Evolutionary conservation across 495 filamentous ascomycete species (phyloP), one percentile per base, ranked within the genome.

Genomic region (Aspergillus funiculosus): DNA sequence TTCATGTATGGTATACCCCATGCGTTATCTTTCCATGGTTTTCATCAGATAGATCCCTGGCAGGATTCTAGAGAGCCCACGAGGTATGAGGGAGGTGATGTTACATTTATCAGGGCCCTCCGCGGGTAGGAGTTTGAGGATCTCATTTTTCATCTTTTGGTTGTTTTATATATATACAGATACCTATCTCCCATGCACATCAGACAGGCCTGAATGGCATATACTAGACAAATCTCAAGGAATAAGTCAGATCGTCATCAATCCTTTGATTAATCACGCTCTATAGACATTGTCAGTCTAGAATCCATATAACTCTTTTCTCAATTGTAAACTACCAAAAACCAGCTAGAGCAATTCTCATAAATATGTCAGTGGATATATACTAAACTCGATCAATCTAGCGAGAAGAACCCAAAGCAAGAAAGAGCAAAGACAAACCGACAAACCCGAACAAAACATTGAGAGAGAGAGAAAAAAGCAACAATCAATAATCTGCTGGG

Each of bases 1-100:
- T 27, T 41, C 14, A 29, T 18, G 35, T 22, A 41, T 36, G 20
- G 28, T 48, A 40, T 41, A 48, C 37, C 37, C 37, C 28, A 48
- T 25, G 35, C 29, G 21, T 35, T 41, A 35, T 39, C 27, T 5
- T 31, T 46, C 29, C 18, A 22, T 24, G 5, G 10, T 31, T 26
- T 39, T 13, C 26, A 32, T 24, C 24, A 27, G 36, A 31, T 27
- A 39, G 24, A 26, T 25, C 35, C 35, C 5, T 19, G 14, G 20
- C 14, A 37, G 31, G 22, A 37, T 46, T 17, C 11, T 46, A 39
- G 26, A 47, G 36, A 6, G 35, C 40, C 20, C 28, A 34, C 31
- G 19, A 14, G 25, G 28, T 31, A 47, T 39, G 25, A 40, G 27
- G 25, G 15, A 39, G 21, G 14, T 14, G 10, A 3, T 22, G 15